phyloP scores from a whole-genome alignment of 192 early-diverging fungal species.

The Podila epicladia region DNA sequence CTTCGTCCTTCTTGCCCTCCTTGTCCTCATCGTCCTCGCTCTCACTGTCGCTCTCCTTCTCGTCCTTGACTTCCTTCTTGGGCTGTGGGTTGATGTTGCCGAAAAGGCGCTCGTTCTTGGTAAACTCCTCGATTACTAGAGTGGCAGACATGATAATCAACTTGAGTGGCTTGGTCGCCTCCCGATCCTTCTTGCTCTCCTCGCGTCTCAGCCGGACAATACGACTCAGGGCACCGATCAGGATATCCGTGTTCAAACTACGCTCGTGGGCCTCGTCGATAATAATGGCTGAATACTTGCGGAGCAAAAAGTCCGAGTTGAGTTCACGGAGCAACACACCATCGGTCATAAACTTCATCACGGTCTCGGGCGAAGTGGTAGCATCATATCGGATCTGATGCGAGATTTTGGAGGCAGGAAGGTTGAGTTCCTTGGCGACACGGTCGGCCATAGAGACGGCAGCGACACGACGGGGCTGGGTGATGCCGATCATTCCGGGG shows the following conservation, averaged over 20 bases:
- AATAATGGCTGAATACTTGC: conserved; percentile 94
- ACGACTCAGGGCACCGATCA: conserved; percentile 96
- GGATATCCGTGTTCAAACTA: conserved; percentile 96
- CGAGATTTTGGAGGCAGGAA: conserved; percentile 73
- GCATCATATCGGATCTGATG: conserved; percentile 96
- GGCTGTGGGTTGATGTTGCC: conserved; percentile 5
- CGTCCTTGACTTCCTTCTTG: conserved; percentile 13
- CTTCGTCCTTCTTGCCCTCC: neutral
- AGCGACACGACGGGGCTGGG: conserved; percentile 97
- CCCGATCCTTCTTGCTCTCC: conserved; percentile 58
- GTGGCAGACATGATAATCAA: conserved; percentile 99
- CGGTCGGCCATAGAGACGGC: conserved; percentile 96
- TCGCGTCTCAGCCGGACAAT: conserved; percentile 84
- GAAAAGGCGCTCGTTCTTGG: conserved; percentile 76
- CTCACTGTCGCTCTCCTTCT: conserved; percentile 5
- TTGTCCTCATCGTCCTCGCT: conserved; percentile 3
- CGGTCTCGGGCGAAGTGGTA: conserved; percentile 74
- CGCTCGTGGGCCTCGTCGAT: conserved; percentile 99
- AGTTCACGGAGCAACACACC: conserved; percentile 98
- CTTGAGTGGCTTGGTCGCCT: conserved; percentile 76
- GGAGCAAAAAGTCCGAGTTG: conserved; percentile 85
- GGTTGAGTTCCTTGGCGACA: conserved; percentile 90
- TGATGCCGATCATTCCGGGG: conserved; percentile 96
- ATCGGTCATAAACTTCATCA: conserved; percentile 99
- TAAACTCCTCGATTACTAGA: conserved; percentile 96